A percentile compares a stretch with the other conserved stretches of the same genome.
Evolutionary conservation across 1,284 basidiomycete genomes (phyloP).

Genomic region (Ganoderma lucidum): DNA sequence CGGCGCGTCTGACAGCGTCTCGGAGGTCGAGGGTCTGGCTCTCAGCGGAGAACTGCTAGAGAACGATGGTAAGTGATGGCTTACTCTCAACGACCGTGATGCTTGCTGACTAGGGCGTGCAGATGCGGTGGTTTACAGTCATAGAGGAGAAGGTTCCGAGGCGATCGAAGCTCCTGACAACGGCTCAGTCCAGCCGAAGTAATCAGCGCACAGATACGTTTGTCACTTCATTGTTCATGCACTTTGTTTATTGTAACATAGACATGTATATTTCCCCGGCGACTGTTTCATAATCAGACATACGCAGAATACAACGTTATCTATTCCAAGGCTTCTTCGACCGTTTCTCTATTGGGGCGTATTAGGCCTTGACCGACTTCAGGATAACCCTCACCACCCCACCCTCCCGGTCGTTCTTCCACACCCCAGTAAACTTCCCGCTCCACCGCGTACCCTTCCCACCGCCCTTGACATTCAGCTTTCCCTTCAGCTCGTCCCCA

Average conservation of each 20-base stretch:
- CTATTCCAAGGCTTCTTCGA: neutral
- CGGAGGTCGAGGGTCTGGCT: conserved; percentile 34
- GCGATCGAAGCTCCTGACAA: conserved; percentile 22
- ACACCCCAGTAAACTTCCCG: conserved; percentile 63
- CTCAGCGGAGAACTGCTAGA: conserved; percentile 27
- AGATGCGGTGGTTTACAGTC: conserved; percentile 30
- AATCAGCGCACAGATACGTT: neutral
- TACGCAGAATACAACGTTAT: neutral
- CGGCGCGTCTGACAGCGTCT: conserved; percentile 38
- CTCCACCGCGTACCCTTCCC: conserved; percentile 74
- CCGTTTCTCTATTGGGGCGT: neutral
- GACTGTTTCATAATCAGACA: conserved; percentile 7
- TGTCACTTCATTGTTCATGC: neutral
- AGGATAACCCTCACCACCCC: conserved; percentile 49
- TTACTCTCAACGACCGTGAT: neutral
- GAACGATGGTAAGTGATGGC: conserved; percentile 25
- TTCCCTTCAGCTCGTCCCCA: conserved; percentile 65
- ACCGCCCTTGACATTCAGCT: conserved; percentile 68
- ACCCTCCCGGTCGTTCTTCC: conserved; percentile 45
- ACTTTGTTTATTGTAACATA: conserved; percentile 25
- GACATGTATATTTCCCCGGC: conserved; percentile 14
- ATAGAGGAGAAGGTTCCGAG: conserved; percentile 23
- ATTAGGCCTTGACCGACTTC: conserved; percentile 15
- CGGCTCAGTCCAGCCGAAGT: conserved; percentile 23
- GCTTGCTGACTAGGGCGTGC: neutral